Conservation (phyloP, 148 eudicot species). For the Pharnaceum exiguum region DNA sequence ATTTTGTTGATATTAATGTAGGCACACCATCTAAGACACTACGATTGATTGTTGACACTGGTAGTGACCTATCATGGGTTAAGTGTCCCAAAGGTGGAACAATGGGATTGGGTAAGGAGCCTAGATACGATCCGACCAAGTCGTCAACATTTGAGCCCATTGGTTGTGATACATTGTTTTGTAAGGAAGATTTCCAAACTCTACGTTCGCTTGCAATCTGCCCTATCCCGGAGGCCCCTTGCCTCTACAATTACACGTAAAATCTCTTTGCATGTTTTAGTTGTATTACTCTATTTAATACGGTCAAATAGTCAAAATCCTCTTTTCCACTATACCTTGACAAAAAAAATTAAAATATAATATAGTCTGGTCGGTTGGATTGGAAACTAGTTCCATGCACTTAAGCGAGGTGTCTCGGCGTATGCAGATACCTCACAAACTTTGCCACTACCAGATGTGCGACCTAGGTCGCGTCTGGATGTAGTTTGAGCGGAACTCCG, state of each 20-base stretch:
- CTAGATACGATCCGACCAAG: constrained; percentile 10
- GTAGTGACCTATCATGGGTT: constrained; percentile 49
- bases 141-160: constrained; percentile 31
- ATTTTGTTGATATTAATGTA: constrained; percentile 28
- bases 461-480: no score
- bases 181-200: constrained; percentile 16
- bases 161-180: constrained; percentile 25
- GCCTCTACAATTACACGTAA: constrained; percentile 38
- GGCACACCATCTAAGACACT: constrained; percentile 33
- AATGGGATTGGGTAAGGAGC: not conserved
- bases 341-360: no score
- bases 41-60: constrained; percentile 36
- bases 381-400: no score
- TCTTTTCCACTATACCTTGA: no score
- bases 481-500: no score
- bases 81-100: constrained; percentile 23
- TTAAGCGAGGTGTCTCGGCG: no score
- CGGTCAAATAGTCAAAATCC: no score
- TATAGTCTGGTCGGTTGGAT: no score
- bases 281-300: no score
- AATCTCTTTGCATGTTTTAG: not conserved
- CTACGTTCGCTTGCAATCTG: constrained; percentile 9
- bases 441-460: no score
- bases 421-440: no score
- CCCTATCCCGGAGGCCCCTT: constrained; percentile 19